phyloP scores from a whole-genome alignment of 805 yeast species.

The Wickerhamiella shivajii region DNA sequence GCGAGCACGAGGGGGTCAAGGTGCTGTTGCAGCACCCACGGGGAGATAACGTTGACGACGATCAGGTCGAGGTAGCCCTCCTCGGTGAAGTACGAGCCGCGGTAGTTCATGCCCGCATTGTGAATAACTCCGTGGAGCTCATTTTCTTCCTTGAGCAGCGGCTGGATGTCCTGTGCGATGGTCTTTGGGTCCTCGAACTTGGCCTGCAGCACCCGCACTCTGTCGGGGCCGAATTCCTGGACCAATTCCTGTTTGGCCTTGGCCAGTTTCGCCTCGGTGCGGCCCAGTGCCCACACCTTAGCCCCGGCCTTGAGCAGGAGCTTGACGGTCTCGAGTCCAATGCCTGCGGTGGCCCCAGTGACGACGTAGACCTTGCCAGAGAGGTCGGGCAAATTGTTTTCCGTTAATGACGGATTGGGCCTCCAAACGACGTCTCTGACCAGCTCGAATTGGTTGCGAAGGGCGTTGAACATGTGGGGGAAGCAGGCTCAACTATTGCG shows the following conservation, averaged over 20 bases:
- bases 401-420: constrained; percentile 9
- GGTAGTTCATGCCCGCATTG: constrained; percentile 22
- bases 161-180: constrained; percentile 27
- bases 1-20: constrained; percentile 24
- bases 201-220: constrained; percentile 12
- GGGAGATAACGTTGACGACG: constrained; percentile 34
- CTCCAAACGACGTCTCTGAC: constrained; percentile 3
- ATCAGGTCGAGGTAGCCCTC: constrained; percentile 24
- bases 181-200: constrained; percentile 29
- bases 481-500: too few relatives aligned
- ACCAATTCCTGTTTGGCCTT: constrained; percentile 21
- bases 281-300: constrained; percentile 27
- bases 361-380: constrained; percentile 24
- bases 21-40: constrained; percentile 28
- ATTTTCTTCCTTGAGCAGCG: constrained; percentile 18
- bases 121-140: constrained; percentile 26
- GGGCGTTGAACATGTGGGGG: too few relatives aligned
- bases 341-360: constrained; percentile 20
- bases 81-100: constrained; percentile 11
- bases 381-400: constrained; percentile 22
- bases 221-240: constrained; percentile 17
- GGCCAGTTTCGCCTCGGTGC: constrained; percentile 26
- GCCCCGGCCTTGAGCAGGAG: constrained; percentile 23
- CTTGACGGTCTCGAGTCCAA: constrained; percentile 17
- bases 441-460: background rate